Conservation (phyloP, 2,329 filamentous ascomycete genomes). For the Drechslerella dactyloides region DNA sequence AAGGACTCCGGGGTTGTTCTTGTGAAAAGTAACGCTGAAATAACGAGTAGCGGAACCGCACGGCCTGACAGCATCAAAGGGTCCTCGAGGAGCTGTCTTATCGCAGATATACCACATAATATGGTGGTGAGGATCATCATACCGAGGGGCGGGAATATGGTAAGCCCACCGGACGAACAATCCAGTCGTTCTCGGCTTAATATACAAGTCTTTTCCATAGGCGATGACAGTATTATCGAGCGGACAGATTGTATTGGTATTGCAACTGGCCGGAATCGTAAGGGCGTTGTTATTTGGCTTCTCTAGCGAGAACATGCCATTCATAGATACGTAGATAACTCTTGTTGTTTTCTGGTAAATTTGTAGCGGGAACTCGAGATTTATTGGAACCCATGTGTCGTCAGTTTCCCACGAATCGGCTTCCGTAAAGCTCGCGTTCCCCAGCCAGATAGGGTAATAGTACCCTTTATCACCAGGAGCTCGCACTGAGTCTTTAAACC, state of each 20-base stretch:
- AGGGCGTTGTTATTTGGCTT: not conserved
- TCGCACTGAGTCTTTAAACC: not conserved
- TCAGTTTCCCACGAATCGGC: conserved; percentile 7
- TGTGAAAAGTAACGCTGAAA: conserved; percentile 25
- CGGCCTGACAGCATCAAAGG: not conserved
- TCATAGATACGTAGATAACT: conserved; percentile 16
- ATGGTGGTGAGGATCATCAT: conserved; percentile 21
- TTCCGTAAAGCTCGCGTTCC: conserved; percentile 15
- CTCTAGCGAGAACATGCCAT: conserved; percentile 14
- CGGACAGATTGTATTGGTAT: conserved; percentile 7
- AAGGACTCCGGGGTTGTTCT: conserved; percentile 13
- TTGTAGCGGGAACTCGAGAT: conserved; percentile 21
- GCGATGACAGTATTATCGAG: conserved; percentile 12
- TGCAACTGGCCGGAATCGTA: conserved; percentile 9
- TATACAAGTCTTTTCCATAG: conserved; percentile 7
- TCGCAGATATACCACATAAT: conserved; percentile 31
- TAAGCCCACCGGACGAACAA: conserved; percentile 21
- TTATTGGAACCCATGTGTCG: conserved; percentile 13
- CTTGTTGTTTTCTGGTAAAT: conserved; percentile 10
- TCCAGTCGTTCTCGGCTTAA: conserved; percentile 6
- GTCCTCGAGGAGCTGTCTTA: conserved; percentile 4
- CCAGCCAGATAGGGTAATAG: conserved; percentile 20
- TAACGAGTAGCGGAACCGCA: conserved; percentile 19
- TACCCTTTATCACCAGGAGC: conserved; percentile 21
- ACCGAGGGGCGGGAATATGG: conserved; percentile 17